phyloP scores from a whole-genome alignment of 2,329 filamentous ascomycete species.

The Ascochyta lentis region DNA sequence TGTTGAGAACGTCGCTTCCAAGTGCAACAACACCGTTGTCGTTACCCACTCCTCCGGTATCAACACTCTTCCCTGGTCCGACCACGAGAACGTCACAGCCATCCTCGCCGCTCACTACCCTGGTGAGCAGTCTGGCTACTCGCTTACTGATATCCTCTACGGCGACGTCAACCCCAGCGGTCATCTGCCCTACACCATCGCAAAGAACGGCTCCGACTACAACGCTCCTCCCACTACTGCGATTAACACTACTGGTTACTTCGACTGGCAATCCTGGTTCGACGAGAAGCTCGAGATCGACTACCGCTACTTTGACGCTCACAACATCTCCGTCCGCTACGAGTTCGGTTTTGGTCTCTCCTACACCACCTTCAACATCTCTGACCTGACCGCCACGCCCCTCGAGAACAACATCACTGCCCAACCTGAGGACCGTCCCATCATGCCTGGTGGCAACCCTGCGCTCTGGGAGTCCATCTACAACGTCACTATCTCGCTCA shows the following conservation, averaged over 20 bases:
- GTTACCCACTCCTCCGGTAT: constrained; percentile 55
- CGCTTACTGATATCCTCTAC: constrained; percentile 63
- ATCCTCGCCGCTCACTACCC: constrained; percentile 53
- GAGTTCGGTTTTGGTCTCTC: constrained; percentile 79
- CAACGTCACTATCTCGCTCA: constrained; percentile 69
- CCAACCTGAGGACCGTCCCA: constrained; percentile 48
- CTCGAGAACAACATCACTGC: constrained; percentile 67
- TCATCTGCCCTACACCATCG: constrained; percentile 85
- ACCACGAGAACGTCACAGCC: constrained; percentile 53
- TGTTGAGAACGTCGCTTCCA: constrained; percentile 54
- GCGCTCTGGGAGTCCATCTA: constrained; percentile 72
- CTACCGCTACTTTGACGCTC: constrained; percentile 75
- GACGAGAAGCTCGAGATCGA: constrained; percentile 74
- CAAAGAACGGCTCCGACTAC: constrained; percentile 74
- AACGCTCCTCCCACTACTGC: constrained; percentile 49
- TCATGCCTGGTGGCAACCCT: constrained; percentile 54
- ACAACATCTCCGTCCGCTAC: constrained; percentile 71
- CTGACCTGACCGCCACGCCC: constrained; percentile 64
- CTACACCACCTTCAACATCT: constrained; percentile 80
- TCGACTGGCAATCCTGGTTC: constrained; percentile 60
- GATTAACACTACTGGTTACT: constrained; percentile 48
- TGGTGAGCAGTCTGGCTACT: constrained; percentile 52
- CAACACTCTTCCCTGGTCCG: constrained; percentile 51
- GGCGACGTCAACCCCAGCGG: constrained; percentile 80
- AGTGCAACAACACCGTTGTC: constrained; percentile 61